Evolutionary conservation across 805 yeast species (phyloP).

Genomic region (Barnettozyma siamensis): DNA sequence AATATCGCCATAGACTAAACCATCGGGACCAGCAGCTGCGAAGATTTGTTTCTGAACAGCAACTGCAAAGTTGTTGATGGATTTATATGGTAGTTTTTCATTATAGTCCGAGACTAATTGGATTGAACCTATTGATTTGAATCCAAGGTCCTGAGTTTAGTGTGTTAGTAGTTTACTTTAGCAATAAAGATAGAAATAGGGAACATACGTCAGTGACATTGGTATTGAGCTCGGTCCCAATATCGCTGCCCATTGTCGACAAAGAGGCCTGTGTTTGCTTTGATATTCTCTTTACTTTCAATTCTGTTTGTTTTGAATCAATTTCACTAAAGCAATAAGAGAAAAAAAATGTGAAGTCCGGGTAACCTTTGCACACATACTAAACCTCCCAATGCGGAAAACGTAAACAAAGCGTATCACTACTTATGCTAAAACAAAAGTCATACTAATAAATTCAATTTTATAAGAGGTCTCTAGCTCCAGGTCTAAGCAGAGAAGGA

Average conservation of each 20-base stretch:
- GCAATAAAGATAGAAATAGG: neutral
- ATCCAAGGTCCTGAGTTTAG: conserved; percentile 38
- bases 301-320: no score
- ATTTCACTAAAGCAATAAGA: neutral
- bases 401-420: no score
- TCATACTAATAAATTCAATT: neutral
- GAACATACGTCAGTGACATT: conserved; percentile 18
- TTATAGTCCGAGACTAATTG: conserved; percentile 31
- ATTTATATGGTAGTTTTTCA: conserved; percentile 32
- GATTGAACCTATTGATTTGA: conserved; percentile 31
- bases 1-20: conserved; percentile 32
- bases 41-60: conserved; percentile 28
- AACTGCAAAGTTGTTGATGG: conserved; percentile 32
- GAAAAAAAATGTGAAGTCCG: no score
- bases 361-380: no score
- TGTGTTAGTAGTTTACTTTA: conserved; percentile 8
- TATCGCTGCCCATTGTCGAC: conserved; percentile 9
- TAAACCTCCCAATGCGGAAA: no score
- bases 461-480: neutral
- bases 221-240: conserved; percentile 16
- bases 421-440: no score
- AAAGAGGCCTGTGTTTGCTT: no score
- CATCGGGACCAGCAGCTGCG: conserved; percentile 34
- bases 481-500: conserved; percentile 75
- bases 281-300: no score